Evolutionary conservation across 2,329 filamentous ascomycete genomes (phyloP), one percentile per base, ranked within the genome.

Genomic region (Colletotrichum tamarilloi): DNA sequence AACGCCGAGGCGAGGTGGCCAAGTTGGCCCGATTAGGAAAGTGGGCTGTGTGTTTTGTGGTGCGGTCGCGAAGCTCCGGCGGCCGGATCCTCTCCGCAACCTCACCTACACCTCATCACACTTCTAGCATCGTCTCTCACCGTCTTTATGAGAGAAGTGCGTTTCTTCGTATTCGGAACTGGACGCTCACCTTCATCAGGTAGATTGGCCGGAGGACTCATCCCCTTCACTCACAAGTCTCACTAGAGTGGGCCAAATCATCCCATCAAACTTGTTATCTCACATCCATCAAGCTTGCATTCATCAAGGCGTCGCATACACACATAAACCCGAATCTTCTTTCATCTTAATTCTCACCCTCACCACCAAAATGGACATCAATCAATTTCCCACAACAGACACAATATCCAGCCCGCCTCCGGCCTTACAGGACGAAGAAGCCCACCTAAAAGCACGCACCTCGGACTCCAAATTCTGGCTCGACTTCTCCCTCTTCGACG

Each of bases 401-500:
- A 28, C 22, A 12, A 11, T 4, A 55, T 24, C 42, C 58, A 26
- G 24, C 24, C 35, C 19, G 9, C 60, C 35, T 1, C 38, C 59
- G 2, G 28, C 67, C 11, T 24, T 53, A 12, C 65, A 62, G 7
- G 68, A 62, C 26, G 62, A 72, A 7, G 67, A 74, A 46, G 56
- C 56, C 7, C 67, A 72, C n/a, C 52, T 72, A 9, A 58, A 38
- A 2, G 68, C 62, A n/a, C 46, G 30, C 32, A 68, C 24, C 49
- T 75, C 74, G 5, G 73, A 77, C 56, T 79, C 81, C 55, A 77
- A 76, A 63, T 85, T 87, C 79, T 85, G 83, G 82, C 84, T 88
- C 53, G 82, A 85, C 70, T 87, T 88, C 76, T 82, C 83, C 68
- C 81, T 85, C 59, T 80, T 85, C 77, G 80, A 81, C 75, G 84